Evolutionary conservation across 2,329 filamentous ascomycete genomes (phyloP), one percentile per base, ranked within the genome.

Genomic region (Phyllosticta citrichinensis): DNA sequence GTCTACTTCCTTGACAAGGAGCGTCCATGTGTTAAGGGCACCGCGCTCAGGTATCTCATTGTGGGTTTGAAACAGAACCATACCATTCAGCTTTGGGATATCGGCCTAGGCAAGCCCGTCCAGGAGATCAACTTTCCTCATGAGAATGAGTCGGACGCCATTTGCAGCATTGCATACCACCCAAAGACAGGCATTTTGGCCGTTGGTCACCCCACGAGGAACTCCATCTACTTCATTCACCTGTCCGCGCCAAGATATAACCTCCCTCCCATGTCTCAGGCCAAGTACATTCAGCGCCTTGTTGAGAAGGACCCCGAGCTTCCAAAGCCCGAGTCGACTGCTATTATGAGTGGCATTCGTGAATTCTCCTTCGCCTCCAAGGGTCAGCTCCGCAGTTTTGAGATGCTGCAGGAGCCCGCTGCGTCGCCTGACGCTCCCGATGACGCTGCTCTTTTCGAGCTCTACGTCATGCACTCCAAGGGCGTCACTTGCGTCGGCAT

Each of bases 41-140:
- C 89, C 70, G 92, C 95, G 55, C 81, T 97, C 64, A 86, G 94
- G 64, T 99, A 99, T 78, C 87, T 99, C 79, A 87, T 99, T 72
- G 90, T 99, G 64, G 94, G 94, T 68, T 91, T 97, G 84, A 97
- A 97, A 79, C 94, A 99, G 75, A 99, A 99, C 75, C 94, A 99
- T 77, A 95, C 93, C 61, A 84, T 99, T 64, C 95, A 99, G 79
- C 84, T 99, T 53, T 99, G 94, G 95, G 94, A 99, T 79, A 86
- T 99, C 70, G 91, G 89, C 52, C 86, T 99, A 35, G 89, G 88
- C 66, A 97, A 97, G 76, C 90, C 92, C 30, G 94, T 99, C 47
- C 93, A 99, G 73, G 94, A 99, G 77, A 87, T 99, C 73, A 94
- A 96, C 73, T 85, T 99, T 61, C 94, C 94, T 0, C 93, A 99